phyloP scores from a whole-genome alignment of 768 basidiomycete species.

The Boletus sensibilis region DNA sequence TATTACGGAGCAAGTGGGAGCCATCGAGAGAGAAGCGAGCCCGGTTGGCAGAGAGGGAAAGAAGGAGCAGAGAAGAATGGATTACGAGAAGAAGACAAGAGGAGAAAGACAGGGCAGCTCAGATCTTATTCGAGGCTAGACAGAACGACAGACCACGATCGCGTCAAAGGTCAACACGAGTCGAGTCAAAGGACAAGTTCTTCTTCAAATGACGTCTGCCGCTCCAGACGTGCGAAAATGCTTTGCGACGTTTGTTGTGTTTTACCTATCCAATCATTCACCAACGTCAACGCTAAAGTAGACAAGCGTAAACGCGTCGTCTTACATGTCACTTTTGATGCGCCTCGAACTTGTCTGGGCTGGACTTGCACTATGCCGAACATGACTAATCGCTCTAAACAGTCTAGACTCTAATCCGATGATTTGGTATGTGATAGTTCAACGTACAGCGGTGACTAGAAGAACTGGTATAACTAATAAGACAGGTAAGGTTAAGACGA shows the following conservation, averaged over 20 bases:
- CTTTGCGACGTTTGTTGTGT: not conserved
- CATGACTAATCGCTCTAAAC: slow-evolving; percentile 1
- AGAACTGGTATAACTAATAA: slow-evolving; percentile 11
- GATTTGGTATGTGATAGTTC: slow-evolving; percentile 11
- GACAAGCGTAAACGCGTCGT: not conserved
- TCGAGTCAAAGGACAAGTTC: slow-evolving; percentile 36
- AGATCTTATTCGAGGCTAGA: slow-evolving; percentile 29
- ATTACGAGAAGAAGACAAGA: slow-evolving; percentile 39
- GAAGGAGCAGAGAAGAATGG: slow-evolving; percentile 41
- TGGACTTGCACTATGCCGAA: not conserved
- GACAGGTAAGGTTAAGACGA: not conserved
- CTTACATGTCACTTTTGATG: slow-evolving; percentile 13
- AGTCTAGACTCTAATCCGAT: slow-evolving; percentile 1
- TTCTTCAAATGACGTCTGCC: slow-evolving; percentile 39
- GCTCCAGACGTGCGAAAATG: slow-evolving; percentile 15
- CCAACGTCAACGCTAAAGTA: not conserved
- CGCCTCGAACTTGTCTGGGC: not conserved
- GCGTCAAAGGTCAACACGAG: slow-evolving; percentile 20
- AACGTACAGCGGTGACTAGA: slow-evolving; percentile 14
- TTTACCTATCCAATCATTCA: not conserved
- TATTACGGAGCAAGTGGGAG: slow-evolving; percentile 73
- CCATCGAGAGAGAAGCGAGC: slow-evolving; percentile 54
- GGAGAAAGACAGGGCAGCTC: slow-evolving; percentile 40
- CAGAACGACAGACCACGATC: slow-evolving; percentile 14
- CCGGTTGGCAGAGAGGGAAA: slow-evolving; percentile 50